Base-by-base conservation (phyloP, 2,329 filamentous ascomycete genomes). In the Aspergillus proliferans region DNA sequence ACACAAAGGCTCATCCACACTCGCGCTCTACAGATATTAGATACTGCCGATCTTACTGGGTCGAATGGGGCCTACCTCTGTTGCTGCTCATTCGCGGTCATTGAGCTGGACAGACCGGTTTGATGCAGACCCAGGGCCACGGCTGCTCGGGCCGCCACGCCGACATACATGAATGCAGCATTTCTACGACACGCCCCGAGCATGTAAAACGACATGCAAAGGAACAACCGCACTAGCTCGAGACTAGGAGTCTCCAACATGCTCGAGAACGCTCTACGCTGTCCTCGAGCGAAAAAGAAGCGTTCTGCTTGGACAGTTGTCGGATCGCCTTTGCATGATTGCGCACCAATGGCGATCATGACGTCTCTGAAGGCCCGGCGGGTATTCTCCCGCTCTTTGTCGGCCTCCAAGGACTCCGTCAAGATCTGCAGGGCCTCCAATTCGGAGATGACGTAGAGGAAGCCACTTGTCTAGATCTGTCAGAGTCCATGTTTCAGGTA, bases 151-250 rank as follows among this genome's bases (percentile, higher is more conserved):
- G 77, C 71, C 1, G 81, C 81, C 7, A 84, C 75, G 0, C 81
- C 81, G 2, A 84, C 61, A 48, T 84, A 84, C 77, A 84, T 82
- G 47, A 82, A 84, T 0, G 81, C 81, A 0, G 80, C 73, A 48
- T 83, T 83, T 7, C 80, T 70, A 28, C 78, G 77, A 46, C 80
- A 83, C 3, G 77, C 77, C 0, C 77, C 79, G 3, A 81, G 70
- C 73, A 82, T 78, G 54, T 81, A 83, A 52, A 81, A 81, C 0
- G 79, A 72, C 74, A 83, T 78, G 14, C 82, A 66, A 0, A 81
- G 61, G 52, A 81, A 83, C 0, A 70, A 66, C 14, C 76, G 68
- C 4, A 80, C 73, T 57, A 81, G 68, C 43, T 78, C 71, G 9
- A 81, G 63, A 34, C 75, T 80, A 0, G 79, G 79, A 49, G 80